Evolutionary conservation across 495 filamentous ascomycete species (phyloP).

Genomic region (Lindgomyces ingoldianus): DNA sequence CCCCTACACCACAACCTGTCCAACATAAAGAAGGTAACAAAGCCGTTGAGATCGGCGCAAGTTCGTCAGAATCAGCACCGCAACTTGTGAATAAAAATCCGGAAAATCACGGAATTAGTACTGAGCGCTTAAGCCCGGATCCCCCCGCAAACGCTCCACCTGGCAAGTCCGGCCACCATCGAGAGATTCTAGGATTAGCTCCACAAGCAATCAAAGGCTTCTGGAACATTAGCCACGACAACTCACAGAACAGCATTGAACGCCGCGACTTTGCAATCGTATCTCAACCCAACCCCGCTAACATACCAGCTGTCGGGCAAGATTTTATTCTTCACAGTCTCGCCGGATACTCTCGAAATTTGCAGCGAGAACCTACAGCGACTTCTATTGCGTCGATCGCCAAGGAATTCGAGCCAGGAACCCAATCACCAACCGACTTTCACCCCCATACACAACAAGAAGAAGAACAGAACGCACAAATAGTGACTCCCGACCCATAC

Average conservation of each 20-base stretch:
- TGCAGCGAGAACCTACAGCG: no score
- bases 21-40: no score
- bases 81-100: neutral
- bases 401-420: no score
- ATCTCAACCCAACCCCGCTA: no score
- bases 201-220: neutral
- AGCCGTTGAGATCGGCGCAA: neutral
- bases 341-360: no score
- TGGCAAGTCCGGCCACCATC: neutral
- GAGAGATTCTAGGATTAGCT: neutral
- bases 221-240: no score
- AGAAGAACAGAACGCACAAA: slow-evolving; percentile 22
- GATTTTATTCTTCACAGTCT: no score
- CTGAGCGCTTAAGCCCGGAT: neutral
- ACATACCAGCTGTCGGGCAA: no score
- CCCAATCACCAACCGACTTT: neutral
- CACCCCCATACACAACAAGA: neutral
- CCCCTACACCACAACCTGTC: no score
- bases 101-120: neutral
- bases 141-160: neutral
- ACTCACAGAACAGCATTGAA: neutral
- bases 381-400: no score
- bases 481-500: slow-evolving; percentile 1
- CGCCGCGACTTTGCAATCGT: neutral
- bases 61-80: neutral